phyloP scores from a whole-genome alignment of 2,329 filamentous ascomycete species.

The Xylariaceae sp. region DNA sequence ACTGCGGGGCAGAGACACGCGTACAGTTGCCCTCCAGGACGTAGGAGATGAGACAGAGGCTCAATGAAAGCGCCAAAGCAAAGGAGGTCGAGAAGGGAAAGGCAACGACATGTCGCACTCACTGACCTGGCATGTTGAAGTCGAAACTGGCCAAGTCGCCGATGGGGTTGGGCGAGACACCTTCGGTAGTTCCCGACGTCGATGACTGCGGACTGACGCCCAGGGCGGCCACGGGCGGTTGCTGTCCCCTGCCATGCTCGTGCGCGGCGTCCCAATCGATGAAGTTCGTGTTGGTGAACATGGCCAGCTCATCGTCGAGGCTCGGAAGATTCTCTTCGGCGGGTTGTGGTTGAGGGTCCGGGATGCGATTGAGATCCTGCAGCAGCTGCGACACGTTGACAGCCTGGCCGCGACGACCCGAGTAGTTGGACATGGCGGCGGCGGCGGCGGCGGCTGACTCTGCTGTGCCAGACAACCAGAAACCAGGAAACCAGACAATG shows the following conservation, averaged over 20 bases:
- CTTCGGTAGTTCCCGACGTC: slow-evolving; percentile 13
- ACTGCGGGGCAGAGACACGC: too few relatives aligned
- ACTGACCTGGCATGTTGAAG: slow-evolving; percentile 23
- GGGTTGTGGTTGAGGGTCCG: slow-evolving; percentile 45
- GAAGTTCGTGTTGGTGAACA: slow-evolving; percentile 79
- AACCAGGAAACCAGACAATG: too few relatives aligned
- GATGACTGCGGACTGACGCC: slow-evolving; percentile 5
- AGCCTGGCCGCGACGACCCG: slow-evolving; percentile 59
- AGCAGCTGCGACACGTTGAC: slow-evolving; percentile 86
- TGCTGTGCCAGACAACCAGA: too few relatives aligned
- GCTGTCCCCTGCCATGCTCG: slow-evolving; percentile 8
- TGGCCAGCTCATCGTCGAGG: slow-evolving; percentile 63
- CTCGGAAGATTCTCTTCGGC: slow-evolving; percentile 48
- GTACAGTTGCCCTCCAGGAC: too few relatives aligned
- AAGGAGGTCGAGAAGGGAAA: slow-evolving; percentile 1
- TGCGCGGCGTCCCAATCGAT: slow-evolving; percentile 59
- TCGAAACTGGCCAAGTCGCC: slow-evolving; percentile 19
- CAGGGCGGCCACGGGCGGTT: slow-evolving; percentile 1
- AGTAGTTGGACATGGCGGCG: slow-evolving; percentile 38
- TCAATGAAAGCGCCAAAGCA: neutral
- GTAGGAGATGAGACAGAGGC: slow-evolving; percentile 1
- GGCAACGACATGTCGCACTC: slow-evolving; percentile 7
- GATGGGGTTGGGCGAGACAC: slow-evolving; percentile 10
- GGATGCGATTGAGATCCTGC: slow-evolving; percentile 72
- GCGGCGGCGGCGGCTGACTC: neutral